Evolutionary conservation across 2,329 filamentous ascomycete species (phyloP), one percentile per base, ranked within the genome.

Genomic region (Trichophyton rubrum): DNA sequence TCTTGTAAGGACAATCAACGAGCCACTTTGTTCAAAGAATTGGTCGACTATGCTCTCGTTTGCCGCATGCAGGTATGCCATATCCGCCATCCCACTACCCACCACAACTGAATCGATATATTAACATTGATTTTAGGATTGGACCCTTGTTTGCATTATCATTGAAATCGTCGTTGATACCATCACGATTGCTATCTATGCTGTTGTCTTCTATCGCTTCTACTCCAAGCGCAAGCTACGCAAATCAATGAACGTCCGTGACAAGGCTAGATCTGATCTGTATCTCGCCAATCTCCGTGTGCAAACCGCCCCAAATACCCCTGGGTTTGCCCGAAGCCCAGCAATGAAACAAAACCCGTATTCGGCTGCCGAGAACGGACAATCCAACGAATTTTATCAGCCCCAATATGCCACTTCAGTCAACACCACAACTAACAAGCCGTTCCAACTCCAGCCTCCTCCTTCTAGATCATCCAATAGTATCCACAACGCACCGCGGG

Each of bases 211-310:
- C 80, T 97, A 95, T 81, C 88, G 93, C 68, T 95, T 95, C 82
- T 96, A 91, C 84, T 90, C 88, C 66, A 99, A 97, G 82, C 88
- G 90, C 73, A 88, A 88, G 72, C 88, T 99, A 64, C 86, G 88
- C 76, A 97, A 96, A 82, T 91, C 90, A 64, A 99, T 99, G 93
- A 88, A 95, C 72, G 80, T 88, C 72, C 90, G 93, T 68, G 93
- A 99, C 80, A 88, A 89, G 71, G 93, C 93, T 66, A 88, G 93
- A 64, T 92, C 89, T 63, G 91, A 97, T 73, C 84, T 99, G 65
- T 97, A 97, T 79, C 89, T 97, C 64, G 90, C 87, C 60, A 87
- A 90, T 73, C 83, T 90, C 47, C 86, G 86, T 67, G 79, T 84
- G 20, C 91, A 97, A 77, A 95, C 90, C 27, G 91, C 90, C 3